Evolutionary conservation across 139 green algal genomes (phyloP).

Genomic region (Yamagishiella unicocca): DNA sequence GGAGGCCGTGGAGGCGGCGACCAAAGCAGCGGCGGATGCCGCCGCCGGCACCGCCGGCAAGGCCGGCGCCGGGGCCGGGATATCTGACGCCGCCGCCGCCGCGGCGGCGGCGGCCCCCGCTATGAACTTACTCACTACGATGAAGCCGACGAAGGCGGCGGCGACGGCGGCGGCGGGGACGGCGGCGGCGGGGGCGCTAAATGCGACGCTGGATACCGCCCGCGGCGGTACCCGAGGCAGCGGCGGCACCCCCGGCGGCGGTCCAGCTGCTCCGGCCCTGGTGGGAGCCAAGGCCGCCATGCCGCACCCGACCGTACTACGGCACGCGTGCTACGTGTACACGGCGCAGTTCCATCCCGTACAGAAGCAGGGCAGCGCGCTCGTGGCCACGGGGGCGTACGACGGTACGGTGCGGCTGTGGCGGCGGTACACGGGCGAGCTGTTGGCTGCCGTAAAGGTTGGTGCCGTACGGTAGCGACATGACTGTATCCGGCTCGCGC

Average conservation of each 20-base stretch:
- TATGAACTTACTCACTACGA: slow-evolving; percentile 20
- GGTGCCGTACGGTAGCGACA: background rate
- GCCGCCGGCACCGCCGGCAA: background rate
- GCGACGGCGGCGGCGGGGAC: background rate
- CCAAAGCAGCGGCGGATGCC: background rate
- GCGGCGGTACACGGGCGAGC: slow-evolving; percentile 43
- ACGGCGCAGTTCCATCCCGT: slow-evolving; percentile 60
- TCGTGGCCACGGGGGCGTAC: slow-evolving; percentile 40
- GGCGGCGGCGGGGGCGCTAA: background rate
- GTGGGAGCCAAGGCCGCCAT: background rate
- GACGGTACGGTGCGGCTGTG: slow-evolving; percentile 47
- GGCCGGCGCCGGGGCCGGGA: background rate
- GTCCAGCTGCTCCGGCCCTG: background rate
- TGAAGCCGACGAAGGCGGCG: background rate
- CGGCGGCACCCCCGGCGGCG: background rate
- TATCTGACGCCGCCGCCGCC: background rate
- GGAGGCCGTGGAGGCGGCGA: background rate
- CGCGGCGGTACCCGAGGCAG: background rate
- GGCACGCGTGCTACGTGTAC: slow-evolving; percentile 63
- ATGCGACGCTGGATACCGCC: background rate
- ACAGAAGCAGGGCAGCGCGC: slow-evolving; percentile 39
- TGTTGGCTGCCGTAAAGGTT: slow-evolving; percentile 49
- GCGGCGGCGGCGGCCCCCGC: slow-evolving; percentile 9
- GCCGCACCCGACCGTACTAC: slow-evolving; percentile 48
- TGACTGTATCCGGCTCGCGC: too few species aligned